Evolutionary conservation across 2,329 filamentous ascomycete genomes (phyloP).

Genomic region (Sarocladium oryzae): DNA sequence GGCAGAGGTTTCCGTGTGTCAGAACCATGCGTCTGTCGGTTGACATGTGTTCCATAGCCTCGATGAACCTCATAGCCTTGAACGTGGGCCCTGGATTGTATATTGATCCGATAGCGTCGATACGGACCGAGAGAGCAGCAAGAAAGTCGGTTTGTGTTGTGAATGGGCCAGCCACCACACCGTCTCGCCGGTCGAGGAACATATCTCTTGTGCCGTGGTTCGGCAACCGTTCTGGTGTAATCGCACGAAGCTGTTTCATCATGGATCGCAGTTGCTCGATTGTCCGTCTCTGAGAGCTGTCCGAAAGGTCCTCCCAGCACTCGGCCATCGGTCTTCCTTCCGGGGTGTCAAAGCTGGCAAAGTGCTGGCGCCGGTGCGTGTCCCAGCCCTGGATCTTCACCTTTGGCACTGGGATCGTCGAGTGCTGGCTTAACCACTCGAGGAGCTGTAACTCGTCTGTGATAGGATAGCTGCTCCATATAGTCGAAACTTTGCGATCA

Average conservation of each 20-base stretch:
- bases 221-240: slow-evolving; percentile 1
- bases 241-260: slow-evolving; percentile 10
- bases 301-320: slow-evolving; percentile 9
- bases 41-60: slow-evolving; percentile 6
- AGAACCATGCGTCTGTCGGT: slow-evolving; percentile 8
- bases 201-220: slow-evolving; percentile 9
- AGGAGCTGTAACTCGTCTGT: slow-evolving; percentile 9
- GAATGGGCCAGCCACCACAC: slow-evolving; percentile 9
- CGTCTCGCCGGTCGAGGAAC: slow-evolving; percentile 11
- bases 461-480: slow-evolving; percentile 6
- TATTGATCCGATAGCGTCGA: slow-evolving; percentile 10
- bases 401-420: slow-evolving; percentile 10
- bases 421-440: slow-evolving; percentile 7
- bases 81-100: slow-evolving; percentile 10
- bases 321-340: slow-evolving; percentile 7
- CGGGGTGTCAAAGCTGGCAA: slow-evolving; percentile 8
- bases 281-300: not conserved
- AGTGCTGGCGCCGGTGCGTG: slow-evolving; percentile 2
- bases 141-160: slow-evolving; percentile 6
- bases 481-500: not conserved
- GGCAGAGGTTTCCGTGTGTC: slow-evolving; percentile 12
- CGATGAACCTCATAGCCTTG: slow-evolving; percentile 10
- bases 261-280: not conserved
- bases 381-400: slow-evolving; percentile 4
- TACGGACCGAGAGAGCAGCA: not conserved